These are phyloP conservation scores for Aplosporella prunicola DNA, from an alignment of 2,329 filamentous ascomycete genomes.

Conservation along the genomic window DNA sequence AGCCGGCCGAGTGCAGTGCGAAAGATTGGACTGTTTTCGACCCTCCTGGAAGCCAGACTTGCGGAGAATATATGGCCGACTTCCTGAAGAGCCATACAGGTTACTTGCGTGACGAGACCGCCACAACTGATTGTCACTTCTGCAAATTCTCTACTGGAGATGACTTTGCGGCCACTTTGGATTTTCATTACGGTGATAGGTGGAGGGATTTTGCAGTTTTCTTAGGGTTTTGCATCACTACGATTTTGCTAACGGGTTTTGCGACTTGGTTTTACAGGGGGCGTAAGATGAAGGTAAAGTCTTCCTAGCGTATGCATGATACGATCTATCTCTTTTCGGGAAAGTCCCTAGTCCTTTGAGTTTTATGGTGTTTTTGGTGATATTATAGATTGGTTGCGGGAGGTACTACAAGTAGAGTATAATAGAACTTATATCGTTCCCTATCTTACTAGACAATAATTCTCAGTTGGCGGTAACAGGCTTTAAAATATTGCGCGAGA, in stretches of 20 bases:
- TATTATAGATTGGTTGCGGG: too few species aligned
- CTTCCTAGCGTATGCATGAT: slow-evolving; percentile 81
- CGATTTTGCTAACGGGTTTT: background rate
- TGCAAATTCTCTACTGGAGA: slow-evolving; percentile 55
- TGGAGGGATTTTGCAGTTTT: slow-evolving; percentile 3
- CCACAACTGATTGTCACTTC: slow-evolving; percentile 46
- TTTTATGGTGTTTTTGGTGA: too few species aligned
- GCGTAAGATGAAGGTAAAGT: too few species aligned
- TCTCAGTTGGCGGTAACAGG: too few species aligned
- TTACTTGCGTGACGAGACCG: slow-evolving; percentile 45
- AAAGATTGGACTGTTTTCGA: slow-evolving; percentile 52
- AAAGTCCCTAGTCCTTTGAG: too few species aligned
- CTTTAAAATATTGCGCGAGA: too few species aligned
- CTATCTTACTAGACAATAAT: too few species aligned
- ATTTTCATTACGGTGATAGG: background rate
- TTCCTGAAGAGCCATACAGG: slow-evolving; percentile 51
- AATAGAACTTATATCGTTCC: too few species aligned
- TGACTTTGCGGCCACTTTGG: slow-evolving; percentile 34
- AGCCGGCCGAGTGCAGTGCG: slow-evolving; percentile 46
- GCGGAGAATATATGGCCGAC: slow-evolving; percentile 47
- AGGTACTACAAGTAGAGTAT: too few species aligned
- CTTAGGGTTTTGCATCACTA: background rate
- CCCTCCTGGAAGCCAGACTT: slow-evolving; percentile 50
- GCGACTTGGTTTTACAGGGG: too few species aligned
- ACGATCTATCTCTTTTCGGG: too few species aligned